These are phyloP conservation scores for Monosporascus sp. DNA, from an alignment of 2,329 filamentous ascomycete genomes.

Conservation along the genomic window DNA sequence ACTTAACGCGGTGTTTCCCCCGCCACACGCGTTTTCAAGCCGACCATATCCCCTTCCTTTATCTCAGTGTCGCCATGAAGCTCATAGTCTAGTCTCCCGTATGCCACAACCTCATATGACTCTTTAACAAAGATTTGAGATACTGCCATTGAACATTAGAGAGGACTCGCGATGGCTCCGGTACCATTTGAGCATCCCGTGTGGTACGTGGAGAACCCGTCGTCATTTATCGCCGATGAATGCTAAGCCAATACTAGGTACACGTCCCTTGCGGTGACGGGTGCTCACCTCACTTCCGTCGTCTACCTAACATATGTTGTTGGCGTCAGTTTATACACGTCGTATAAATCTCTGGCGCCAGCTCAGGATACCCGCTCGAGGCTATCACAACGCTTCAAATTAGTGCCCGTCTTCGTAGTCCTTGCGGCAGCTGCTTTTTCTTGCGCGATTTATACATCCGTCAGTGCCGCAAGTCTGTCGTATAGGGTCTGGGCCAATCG, in stretches of 20 bases:
- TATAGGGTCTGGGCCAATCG: conserved; percentile 35
- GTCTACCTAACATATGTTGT: conserved; percentile 30
- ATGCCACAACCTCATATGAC: neutral
- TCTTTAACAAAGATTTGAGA: neutral
- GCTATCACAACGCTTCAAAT: conserved; percentile 25
- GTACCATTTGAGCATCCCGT: conserved; percentile 23
- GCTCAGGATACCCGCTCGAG: conserved; percentile 32
- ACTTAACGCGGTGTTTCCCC: neutral
- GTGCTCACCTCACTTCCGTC: conserved; percentile 22
- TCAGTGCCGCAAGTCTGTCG: conserved; percentile 28
- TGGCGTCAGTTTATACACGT: conserved; percentile 28
- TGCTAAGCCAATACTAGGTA: conserved; percentile 19
- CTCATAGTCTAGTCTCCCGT: neutral
- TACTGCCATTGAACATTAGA: neutral
- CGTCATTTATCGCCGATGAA: neutral
- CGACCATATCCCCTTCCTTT: neutral
- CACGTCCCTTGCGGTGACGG: conserved; percentile 24
- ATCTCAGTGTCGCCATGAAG: neutral
- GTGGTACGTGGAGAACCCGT: conserved; percentile 13
- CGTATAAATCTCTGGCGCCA: conserved; percentile 29
- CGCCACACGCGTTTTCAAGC: neutral
- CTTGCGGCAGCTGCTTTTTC: conserved; percentile 26
- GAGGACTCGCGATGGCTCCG: conserved; percentile 21
- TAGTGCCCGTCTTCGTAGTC: conserved; percentile 29
- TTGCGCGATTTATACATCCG: conserved; percentile 24